Conservation (phyloP, 139 green algal species). For the Chlamydomonas urium region DNA sequence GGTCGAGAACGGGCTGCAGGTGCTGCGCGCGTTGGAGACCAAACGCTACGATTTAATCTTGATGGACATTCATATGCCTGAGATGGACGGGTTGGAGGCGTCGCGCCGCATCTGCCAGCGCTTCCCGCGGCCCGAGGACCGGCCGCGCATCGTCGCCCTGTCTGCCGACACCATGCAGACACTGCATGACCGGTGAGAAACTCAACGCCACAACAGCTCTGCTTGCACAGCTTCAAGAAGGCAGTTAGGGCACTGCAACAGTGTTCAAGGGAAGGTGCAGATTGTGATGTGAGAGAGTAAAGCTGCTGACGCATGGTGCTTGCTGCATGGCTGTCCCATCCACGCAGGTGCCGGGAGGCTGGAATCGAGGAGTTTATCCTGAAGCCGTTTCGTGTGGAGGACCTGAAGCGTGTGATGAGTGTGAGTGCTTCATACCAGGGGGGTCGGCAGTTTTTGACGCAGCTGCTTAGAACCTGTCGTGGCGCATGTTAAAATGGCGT, state of each 20-base stretch:
- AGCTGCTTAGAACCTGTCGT: not conserved
- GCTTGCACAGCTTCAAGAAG: no score
- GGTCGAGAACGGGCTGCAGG: slow-evolving; percentile 54
- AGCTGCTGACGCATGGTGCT: no score
- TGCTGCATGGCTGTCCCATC: no score
- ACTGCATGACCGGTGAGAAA: not conserved
- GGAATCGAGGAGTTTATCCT: slow-evolving; percentile 69
- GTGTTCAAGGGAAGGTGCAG: no score
- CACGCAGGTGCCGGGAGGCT: slow-evolving; percentile 37
- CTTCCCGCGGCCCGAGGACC: slow-evolving; percentile 27
- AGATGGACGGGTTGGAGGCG: slow-evolving; percentile 75
- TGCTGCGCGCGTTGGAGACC: slow-evolving; percentile 25
- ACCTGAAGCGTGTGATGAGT: slow-evolving; percentile 58
- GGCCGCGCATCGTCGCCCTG: slow-evolving; percentile 63
- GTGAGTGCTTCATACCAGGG: not conserved
- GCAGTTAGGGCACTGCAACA: no score
- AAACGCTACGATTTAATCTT: slow-evolving; percentile 73
- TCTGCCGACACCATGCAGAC: slow-evolving; percentile 60
- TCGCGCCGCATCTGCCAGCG: slow-evolving; percentile 45
- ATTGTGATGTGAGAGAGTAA: no score
- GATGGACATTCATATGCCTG: slow-evolving; percentile 74
- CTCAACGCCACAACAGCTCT: no score
- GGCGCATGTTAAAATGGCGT: no score
- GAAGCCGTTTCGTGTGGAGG: slow-evolving; percentile 70
- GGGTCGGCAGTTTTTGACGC: not conserved